These are phyloP conservation scores for Zopfochytrium polystomum DNA, from an alignment of 371 early-diverging fungal species.

Conservation along the genomic window DNA sequence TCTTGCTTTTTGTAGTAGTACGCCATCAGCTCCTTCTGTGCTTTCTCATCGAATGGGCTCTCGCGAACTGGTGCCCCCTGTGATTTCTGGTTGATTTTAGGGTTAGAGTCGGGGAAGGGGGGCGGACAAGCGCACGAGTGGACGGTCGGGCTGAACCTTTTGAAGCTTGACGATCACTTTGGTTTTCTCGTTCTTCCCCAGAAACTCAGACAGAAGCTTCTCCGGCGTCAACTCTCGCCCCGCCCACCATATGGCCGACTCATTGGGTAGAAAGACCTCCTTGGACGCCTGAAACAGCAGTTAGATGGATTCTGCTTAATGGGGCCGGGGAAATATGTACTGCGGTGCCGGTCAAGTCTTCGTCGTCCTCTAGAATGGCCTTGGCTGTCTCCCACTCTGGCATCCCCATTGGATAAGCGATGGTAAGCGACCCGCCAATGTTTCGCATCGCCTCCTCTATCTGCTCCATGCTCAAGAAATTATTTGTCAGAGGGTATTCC, in stretches of 20 bases:
- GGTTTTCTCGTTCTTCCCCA: slow-evolving; percentile 58
- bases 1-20: slow-evolving; percentile 57
- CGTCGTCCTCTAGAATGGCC: slow-evolving; percentile 44
- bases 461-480: slow-evolving; percentile 24
- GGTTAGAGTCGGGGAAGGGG: background rate
- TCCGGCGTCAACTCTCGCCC: slow-evolving; percentile 46
- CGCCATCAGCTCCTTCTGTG: slow-evolving; percentile 53
- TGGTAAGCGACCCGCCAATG: slow-evolving; percentile 46
- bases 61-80: slow-evolving; percentile 53
- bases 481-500: slow-evolving; percentile 33
- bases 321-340: slow-evolving; percentile 10
- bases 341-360: slow-evolving; percentile 46
- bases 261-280: slow-evolving; percentile 37
- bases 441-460: slow-evolving; percentile 36
- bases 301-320: background rate
- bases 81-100: slow-evolving; percentile 29
- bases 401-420: slow-evolving; percentile 53
- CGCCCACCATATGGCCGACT: slow-evolving; percentile 56
- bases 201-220: slow-evolving; percentile 46
- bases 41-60: slow-evolving; percentile 42
- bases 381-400: slow-evolving; percentile 51
- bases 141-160: slow-evolving; percentile 28
- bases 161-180: slow-evolving; percentile 51
- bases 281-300: slow-evolving; percentile 43
- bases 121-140: no score